A percentile compares a stretch with the other conserved stretches of the same genome.
Evolutionary conservation across 331 rosid species (phyloP).

Genomic region (Prunus yedoensis): DNA sequence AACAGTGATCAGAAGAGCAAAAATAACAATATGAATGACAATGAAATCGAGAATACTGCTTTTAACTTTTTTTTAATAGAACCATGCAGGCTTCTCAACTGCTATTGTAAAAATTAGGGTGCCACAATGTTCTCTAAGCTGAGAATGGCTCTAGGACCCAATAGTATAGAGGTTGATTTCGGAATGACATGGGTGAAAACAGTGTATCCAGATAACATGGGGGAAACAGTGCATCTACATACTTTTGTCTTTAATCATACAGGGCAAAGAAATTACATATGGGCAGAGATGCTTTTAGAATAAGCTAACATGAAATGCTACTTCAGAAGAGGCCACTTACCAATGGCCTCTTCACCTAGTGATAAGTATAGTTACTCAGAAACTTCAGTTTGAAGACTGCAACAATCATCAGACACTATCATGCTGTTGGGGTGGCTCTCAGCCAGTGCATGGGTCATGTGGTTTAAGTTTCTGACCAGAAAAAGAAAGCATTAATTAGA

Average conservation of each 20-base stretch:
- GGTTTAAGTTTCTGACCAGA: neutral
- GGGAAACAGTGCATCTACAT: neutral
- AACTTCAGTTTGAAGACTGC: slow-evolving; percentile 3
- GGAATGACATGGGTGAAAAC: neutral
- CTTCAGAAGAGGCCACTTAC: slow-evolving; percentile 9
- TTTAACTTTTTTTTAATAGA: neutral
- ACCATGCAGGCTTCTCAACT: neutral
- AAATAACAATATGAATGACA: neutral
- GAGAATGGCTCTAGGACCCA: neutral
- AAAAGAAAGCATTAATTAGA: neutral
- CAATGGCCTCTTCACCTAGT: neutral
- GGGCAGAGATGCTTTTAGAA: neutral
- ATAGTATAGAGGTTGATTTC: neutral
- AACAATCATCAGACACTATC: neutral
- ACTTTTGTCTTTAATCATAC: neutral
- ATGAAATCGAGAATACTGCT: neutral
- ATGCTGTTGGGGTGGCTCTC: neutral
- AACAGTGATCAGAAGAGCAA: slow-evolving; percentile 10
- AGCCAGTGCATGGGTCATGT: too few species aligned
- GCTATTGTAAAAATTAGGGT: neutral
- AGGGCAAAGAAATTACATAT: neutral
- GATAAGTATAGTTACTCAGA: slow-evolving; percentile 3
- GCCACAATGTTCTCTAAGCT: too few species aligned
- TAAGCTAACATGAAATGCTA: neutral
- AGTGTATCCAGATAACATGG: neutral